Conservation (phyloP, 768 basidiomycete species). For the Trametes sanguinea region DNA sequence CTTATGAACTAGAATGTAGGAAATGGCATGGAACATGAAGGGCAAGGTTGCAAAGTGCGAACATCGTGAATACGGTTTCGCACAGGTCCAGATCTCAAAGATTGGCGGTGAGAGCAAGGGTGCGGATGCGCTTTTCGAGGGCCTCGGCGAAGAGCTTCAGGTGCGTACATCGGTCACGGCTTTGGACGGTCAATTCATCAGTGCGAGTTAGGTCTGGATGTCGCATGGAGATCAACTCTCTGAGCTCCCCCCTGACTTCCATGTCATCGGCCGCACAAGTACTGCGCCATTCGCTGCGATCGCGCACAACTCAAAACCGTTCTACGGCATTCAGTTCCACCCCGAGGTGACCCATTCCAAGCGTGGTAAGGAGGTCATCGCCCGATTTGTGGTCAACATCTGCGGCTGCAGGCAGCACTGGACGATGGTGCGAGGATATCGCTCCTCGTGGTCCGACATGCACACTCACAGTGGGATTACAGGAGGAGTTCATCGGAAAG, state of each 20-base stretch:
- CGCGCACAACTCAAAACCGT: conserved; percentile 83
- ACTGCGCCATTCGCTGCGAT: conserved; percentile 93
- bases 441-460: neutral
- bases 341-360: conserved; percentile 97
- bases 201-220: conserved; percentile 88
- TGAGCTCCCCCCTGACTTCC: conserved; percentile 78
- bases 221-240: conserved; percentile 96
- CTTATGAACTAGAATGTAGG: conserved; percentile 47
- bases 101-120: conserved; percentile 49
- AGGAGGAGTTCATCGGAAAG: conserved; percentile 98
- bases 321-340: conserved; percentile 99
- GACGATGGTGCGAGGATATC: conserved; percentile 74
- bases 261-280: conserved; percentile 82
- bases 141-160: conserved; percentile 87
- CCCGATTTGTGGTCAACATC: conserved; percentile 79
- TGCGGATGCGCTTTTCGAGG: conserved; percentile 80
- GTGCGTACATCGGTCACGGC: conserved; percentile 41
- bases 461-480: neutral
- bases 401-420: conserved; percentile 82
- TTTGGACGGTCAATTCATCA: neutral
- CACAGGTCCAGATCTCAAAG: conserved; percentile 73
- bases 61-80: conserved; percentile 95
- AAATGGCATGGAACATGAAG: conserved; percentile 87
- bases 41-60: conserved; percentile 85
- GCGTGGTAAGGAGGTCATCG: conserved; percentile 86